These are phyloP conservation scores for Zygosaccharomyces bailii DNA, from an alignment of 805 yeast genomes.

Conservation along the genomic window DNA sequence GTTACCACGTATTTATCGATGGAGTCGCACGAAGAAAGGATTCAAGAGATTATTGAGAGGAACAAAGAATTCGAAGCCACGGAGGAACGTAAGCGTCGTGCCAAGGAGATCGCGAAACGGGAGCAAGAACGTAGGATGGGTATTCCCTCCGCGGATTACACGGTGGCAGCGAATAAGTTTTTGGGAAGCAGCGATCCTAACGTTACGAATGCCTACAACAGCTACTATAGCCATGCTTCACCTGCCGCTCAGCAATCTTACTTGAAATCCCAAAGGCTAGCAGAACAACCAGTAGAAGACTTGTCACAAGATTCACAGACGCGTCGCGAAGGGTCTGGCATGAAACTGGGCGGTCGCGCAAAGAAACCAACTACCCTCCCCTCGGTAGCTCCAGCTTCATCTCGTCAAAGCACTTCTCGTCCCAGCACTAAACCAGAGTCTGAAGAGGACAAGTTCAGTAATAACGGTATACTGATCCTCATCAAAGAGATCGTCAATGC, in stretches of 20 bases:
- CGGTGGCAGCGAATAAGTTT: slow-evolving; percentile 24
- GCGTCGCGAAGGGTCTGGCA: slow-evolving; percentile 24
- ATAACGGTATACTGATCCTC: slow-evolving; percentile 76
- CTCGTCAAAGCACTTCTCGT: slow-evolving; percentile 14
- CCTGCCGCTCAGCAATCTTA: slow-evolving; percentile 39
- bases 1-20: slow-evolving; percentile 86
- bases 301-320: slow-evolving; percentile 9
- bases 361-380: slow-evolving; percentile 19
- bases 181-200: slow-evolving; percentile 33
- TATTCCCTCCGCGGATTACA: slow-evolving; percentile 31
- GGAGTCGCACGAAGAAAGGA: slow-evolving; percentile 98
- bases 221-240: slow-evolving; percentile 37
- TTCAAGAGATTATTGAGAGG: slow-evolving; percentile 94
- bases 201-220: slow-evolving; percentile 38
- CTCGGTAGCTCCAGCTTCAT: slow-evolving; percentile 11
- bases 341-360: slow-evolving; percentile 28
- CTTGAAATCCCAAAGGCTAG: slow-evolving; percentile 19
- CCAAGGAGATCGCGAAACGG: slow-evolving; percentile 81
- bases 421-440: slow-evolving; percentile 14
- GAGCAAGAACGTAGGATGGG: slow-evolving; percentile 46
- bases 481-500: slow-evolving; percentile 77
- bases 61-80: slow-evolving; percentile 96
- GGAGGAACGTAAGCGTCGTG: slow-evolving; percentile 94
- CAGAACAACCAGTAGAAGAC: slow-evolving; percentile 11
- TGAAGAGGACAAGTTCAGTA: slow-evolving; percentile 38